phyloP scores from a whole-genome alignment of 805 yeast genomes.

The Ogataea kodamae region DNA sequence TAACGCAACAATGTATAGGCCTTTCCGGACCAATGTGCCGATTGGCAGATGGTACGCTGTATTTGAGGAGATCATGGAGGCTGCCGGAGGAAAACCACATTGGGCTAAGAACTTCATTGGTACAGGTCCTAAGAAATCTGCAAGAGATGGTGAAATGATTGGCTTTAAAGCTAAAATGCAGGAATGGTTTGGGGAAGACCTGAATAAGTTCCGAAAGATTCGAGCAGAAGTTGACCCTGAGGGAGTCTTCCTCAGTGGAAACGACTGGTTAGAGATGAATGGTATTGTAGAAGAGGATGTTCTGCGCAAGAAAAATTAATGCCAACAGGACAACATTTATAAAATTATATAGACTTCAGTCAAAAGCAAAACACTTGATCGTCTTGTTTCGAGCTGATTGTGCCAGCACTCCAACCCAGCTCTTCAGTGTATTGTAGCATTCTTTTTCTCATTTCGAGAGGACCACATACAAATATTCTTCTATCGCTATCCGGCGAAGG shows the following conservation, averaged over 20 bases:
- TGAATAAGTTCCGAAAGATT: conserved; percentile 55
- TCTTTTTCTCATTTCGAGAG: conserved; percentile 59
- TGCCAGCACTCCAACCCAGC: conserved; percentile 55
- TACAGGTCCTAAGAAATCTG: conserved; percentile 37
- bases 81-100: conserved; percentile 90
- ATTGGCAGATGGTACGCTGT: conserved; percentile 75
- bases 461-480: conserved; percentile 71
- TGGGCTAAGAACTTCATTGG: conserved; percentile 98
- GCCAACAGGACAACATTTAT: neutral
- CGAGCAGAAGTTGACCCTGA: conserved; percentile 74
- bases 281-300: conserved; percentile 50
- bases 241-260: conserved; percentile 74
- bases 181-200: conserved; percentile 77
- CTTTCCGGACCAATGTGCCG: conserved; percentile 74
- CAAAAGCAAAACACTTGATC: conserved; percentile 38
- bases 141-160: conserved; percentile 68
- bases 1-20: conserved; percentile 94
- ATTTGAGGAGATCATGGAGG: conserved; percentile 76
- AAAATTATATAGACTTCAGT: conserved; percentile 1
- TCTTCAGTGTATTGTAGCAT: conserved; percentile 50
- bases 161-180: conserved; percentile 69
- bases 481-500: conserved; percentile 49
- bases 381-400: conserved; percentile 28
- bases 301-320: conserved; percentile 3
- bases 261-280: conserved; percentile 77